Percentiles rank a stretch among this genome's conserved stretches.
These are phyloP conservation scores for Letharia columbiana DNA, from an alignment of 495 filamentous ascomycete species.

Conservation along the genomic window DNA sequence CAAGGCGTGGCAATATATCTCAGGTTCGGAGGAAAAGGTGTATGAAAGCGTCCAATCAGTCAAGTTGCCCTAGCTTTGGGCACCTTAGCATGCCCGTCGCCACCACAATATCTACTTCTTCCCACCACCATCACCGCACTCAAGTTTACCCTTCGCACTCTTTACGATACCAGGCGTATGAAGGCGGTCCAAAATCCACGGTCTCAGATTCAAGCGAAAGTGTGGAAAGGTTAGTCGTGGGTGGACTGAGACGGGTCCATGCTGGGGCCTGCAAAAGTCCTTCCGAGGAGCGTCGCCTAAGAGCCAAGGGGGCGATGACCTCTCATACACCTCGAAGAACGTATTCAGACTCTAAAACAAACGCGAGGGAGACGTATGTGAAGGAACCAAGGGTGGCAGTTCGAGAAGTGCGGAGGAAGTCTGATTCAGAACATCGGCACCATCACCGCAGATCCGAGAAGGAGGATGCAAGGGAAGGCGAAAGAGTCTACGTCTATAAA, in stretches of 20 bases:
- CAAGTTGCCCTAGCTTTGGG: constrained; percentile 11
- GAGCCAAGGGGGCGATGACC: constrained; percentile 6
- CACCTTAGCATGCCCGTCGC: constrained; percentile 9
- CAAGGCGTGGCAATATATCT: constrained; percentile 4
- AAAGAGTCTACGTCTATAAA: not conserved
- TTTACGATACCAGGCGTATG: not conserved
- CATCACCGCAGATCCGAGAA: constrained; percentile 14
- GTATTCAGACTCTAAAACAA: constrained; percentile 1
- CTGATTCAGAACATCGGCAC: constrained; percentile 14
- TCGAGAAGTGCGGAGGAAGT: constrained; percentile 7
- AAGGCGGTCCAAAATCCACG: not conserved
- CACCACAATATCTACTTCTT: not conserved
- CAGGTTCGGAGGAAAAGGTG: not conserved
- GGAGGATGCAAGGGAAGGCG: constrained; percentile 2
- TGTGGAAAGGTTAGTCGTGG: not conserved
- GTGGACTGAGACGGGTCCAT: constrained; percentile 13
- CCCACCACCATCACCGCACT: not conserved
- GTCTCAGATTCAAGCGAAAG: constrained; percentile 2
- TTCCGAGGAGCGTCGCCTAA: constrained; percentile 6
- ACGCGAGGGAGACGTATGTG: not conserved
- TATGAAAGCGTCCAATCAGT: constrained; percentile 5
- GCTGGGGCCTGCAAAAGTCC: constrained; percentile 10
- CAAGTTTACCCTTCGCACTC: not conserved
- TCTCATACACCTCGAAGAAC: constrained; percentile 9
- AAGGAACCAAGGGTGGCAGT: constrained; percentile 11